phyloP scores from a whole-genome alignment of 768 basidiomycete species.

The Tulasnella sp. region DNA sequence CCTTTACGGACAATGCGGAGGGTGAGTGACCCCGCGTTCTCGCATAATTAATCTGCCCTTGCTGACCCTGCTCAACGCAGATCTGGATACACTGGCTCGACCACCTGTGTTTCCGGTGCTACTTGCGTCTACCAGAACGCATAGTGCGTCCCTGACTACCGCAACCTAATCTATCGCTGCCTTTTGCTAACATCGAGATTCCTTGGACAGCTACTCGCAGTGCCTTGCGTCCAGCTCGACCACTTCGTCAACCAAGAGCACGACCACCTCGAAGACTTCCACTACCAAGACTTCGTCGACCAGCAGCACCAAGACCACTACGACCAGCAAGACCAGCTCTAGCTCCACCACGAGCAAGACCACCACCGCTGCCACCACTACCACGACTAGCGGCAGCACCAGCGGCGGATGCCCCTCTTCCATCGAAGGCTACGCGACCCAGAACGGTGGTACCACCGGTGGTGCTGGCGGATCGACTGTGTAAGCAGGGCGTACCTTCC shows the following conservation, averaged over 20 bases:
- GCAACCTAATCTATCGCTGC: not conserved
- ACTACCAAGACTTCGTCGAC: not conserved
- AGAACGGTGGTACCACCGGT: constrained; percentile 17
- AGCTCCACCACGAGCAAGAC: not conserved
- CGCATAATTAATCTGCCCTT: not conserved
- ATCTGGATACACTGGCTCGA: not conserved
- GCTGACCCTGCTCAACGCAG: not conserved
- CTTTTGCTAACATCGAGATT: not conserved
- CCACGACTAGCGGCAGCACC: not conserved
- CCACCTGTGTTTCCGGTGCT: not conserved
- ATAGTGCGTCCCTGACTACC: not conserved
- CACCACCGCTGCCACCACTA: not conserved
- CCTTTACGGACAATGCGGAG: not conserved
- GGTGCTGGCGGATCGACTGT: constrained; percentile 15
- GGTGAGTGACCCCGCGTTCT: not conserved
- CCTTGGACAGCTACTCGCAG: not conserved
- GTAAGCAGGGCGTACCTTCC: not conserved
- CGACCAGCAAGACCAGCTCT: not conserved
- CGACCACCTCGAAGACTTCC: not conserved
- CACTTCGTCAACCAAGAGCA: not conserved
- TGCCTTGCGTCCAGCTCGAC: not conserved
- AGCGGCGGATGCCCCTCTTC: not conserved
- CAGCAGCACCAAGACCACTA: not conserved
- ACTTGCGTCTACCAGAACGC: not conserved
- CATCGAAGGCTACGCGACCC: constrained; percentile 12